Evolutionary conservation across 257 asterid species (phyloP), one percentile per base, ranked within the genome.

Genomic region (Fraxinus americana): DNA sequence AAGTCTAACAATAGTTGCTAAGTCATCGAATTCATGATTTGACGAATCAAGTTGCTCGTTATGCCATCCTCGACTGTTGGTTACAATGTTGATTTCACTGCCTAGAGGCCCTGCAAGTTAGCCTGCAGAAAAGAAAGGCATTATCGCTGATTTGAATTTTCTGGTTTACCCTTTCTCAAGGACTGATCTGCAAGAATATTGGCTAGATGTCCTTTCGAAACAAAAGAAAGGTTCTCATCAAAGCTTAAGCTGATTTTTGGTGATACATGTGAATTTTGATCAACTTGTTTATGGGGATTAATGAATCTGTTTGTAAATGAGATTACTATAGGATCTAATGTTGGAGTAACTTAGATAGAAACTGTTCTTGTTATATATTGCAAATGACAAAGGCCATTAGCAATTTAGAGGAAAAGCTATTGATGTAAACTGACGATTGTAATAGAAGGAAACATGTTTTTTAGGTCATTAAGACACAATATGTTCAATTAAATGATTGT

Each of bases 401-500:
- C 29, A 21, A 27, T 8, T n/a, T 25, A 21, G 67, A 59, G 29
- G 67, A 21, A 16, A 59, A 59, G 67, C 23, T 59, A 59, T 59
- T 30, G 13, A 59, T 59, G 32, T 59, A 8, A 23, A 59, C 59
- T 59, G 67, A 59, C 2, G 16, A 71, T 70, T 7, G 43, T 17
- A 50, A 66, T 38, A 39, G 41, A 19, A 45, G 63, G 38, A n/a
- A 50, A 27, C 78, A 45, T 32, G 48, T 30, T 29, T 48, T 61
- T 76, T 71, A 32, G 71, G 75, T 70, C 74, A 67, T 52, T 39
- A 36, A 72, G 76, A 54, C 70, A 36, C 67, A 1, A 34, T 45
- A 66, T 21, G 12, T 32, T 39, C 70, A 70, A 43, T 70, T 23
- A 29, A 19, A 54, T 76, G 14, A 30, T 70, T 27, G 19, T 7